These are phyloP conservation scores for Diplotaxis tenuifolia DNA, from an alignment of 345 rosid genomes.

Conservation along the genomic window DNA sequence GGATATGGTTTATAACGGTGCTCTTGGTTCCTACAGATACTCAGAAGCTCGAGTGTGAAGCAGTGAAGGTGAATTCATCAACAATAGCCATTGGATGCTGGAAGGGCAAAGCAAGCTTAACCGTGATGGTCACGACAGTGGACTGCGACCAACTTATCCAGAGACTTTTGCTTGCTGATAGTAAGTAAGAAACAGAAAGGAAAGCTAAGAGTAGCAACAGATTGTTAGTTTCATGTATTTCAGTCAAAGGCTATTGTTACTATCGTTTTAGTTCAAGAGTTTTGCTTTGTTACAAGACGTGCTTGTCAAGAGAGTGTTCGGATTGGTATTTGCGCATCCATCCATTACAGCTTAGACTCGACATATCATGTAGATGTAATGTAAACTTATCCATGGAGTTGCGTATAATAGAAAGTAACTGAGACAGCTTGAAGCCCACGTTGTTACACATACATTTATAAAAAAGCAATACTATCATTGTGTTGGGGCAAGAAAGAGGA, in stretches of 20 bases:
- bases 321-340: not conserved
- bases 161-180: conserved; percentile 60
- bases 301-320: not conserved
- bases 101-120: conserved; percentile 78
- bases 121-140: conserved; percentile 78
- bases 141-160: conserved; percentile 79
- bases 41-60: conserved; percentile 34
- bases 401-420: not conserved
- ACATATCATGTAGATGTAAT: not conserved
- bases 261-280: not conserved
- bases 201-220: not conserved
- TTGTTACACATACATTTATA: not conserved
- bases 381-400: not conserved
- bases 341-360: not conserved
- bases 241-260: not conserved
- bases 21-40: conserved; percentile 37
- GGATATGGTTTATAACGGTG: not conserved
- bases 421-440: too few species aligned
- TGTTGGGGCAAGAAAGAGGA: not conserved
- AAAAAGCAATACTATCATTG: not conserved
- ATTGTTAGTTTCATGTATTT: not conserved
- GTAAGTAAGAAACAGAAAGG: conserved; percentile 4
- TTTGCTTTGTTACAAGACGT: not conserved
- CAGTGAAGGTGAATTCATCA: conserved; percentile 43
- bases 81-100: conserved; percentile 90